A percentile compares a stretch with the other conserved stretches of the same genome.
These are phyloP conservation scores for Plasmodium gonderi DNA, from an alignment of 169 alveolate genomes.

Conservation along the genomic window DNA sequence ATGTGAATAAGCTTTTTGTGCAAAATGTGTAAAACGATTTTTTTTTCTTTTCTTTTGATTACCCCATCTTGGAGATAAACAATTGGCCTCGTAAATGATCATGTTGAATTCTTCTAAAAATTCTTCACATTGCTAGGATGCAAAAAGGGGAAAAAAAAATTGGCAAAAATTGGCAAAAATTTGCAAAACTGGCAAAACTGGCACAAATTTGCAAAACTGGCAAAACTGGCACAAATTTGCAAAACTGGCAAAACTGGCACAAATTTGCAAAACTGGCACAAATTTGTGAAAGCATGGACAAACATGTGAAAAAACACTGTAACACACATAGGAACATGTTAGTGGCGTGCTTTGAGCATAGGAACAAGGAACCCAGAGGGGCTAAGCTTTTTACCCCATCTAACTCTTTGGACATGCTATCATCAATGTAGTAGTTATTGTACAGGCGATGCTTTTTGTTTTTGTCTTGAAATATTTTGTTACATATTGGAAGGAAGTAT, in stretches of 20 bases:
- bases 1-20: too few relatives aligned
- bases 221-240: too few relatives aligned
- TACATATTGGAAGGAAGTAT: slow-evolving; percentile 57
- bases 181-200: neutral
- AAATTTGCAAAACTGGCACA: too few relatives aligned
- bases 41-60: neutral
- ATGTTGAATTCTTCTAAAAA: slow-evolving; percentile 56
- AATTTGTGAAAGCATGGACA: too few relatives aligned
- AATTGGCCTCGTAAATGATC: slow-evolving; percentile 55
- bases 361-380: neutral
- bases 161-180: neutral
- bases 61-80: slow-evolving; percentile 66
- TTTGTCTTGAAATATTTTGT: slow-evolving; percentile 71
- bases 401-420: slow-evolving; percentile 50
- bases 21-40: too few relatives aligned
- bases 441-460: slow-evolving; percentile 47
- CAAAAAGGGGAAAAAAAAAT: neutral
- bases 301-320: too few relatives aligned
- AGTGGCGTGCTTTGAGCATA: too few relatives aligned
- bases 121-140: slow-evolving; percentile 46
- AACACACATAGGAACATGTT: too few relatives aligned
- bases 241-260: too few relatives aligned
- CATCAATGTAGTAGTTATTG: slow-evolving; percentile 66
- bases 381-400: slow-evolving; percentile 23
- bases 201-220: neutral